A percentile compares a stretch with the other conserved stretches of the same genome.
These are phyloP conservation scores for Dendrobium officinale DNA, from an alignment of 106 monocot species.

Conservation along the genomic window DNA sequence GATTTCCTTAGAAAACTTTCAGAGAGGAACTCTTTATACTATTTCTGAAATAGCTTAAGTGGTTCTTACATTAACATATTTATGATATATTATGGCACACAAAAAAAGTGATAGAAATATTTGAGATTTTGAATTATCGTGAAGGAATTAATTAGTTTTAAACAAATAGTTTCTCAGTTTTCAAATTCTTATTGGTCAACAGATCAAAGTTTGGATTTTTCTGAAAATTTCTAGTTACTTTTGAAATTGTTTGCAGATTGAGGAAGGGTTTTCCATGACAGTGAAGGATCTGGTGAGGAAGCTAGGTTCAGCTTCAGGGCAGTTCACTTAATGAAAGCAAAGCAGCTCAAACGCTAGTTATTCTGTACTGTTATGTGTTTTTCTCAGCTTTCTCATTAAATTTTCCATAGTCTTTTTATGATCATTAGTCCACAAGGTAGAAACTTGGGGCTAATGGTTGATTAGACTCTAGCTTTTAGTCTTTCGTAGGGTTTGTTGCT, in stretches of 20 bases:
- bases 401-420: not conserved
- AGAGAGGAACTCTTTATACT: too few species aligned
- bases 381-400: not conserved
- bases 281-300: conserved; percentile 11
- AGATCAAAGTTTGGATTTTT: not conserved
- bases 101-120: too few species aligned
- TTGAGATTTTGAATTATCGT: too few species aligned
- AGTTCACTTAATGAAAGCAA: not conserved
- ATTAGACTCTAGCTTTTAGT: not conserved
- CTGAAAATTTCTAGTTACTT: not conserved
- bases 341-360: not conserved
- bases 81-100: too few species aligned
- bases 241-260: conserved; percentile 1
- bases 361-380: not conserved
- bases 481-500: not conserved
- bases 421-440: not conserved
- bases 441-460: not conserved
- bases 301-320: not conserved
- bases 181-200: not conserved
- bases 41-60: too few species aligned
- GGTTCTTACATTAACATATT: too few species aligned
- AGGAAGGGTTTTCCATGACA: conserved; percentile 12
- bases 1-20: too few species aligned
- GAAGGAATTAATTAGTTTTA: too few species aligned
- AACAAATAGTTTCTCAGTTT: too few species aligned